Conservation (phyloP, 495 filamentous ascomycete genomes). For the Tuber aestivum region DNA sequence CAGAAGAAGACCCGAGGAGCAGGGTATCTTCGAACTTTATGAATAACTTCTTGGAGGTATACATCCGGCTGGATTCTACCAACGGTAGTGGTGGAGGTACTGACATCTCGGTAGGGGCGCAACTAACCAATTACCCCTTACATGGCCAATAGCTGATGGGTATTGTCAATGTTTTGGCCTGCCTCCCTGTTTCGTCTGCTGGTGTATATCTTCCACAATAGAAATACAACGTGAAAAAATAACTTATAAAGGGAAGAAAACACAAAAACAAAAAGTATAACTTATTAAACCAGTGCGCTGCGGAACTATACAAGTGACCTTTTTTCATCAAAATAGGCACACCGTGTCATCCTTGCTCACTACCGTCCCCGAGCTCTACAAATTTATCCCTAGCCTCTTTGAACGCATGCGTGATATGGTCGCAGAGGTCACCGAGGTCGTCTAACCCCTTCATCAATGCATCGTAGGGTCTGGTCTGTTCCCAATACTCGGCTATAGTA, state of each 20-base stretch:
- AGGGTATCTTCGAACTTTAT: constrained; percentile 82
- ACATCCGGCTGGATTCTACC: constrained; percentile 13
- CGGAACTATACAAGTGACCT: constrained; percentile 16
- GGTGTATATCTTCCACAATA: constrained; percentile 30
- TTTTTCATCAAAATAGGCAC: not conserved
- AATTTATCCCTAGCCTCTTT: constrained; percentile 59
- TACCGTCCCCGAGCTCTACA: constrained; percentile 43
- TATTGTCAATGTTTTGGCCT: constrained; percentile 10
- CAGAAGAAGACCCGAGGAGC: constrained; percentile 75
- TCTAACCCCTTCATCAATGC: constrained; percentile 83
- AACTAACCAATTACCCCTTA: constrained; percentile 35
- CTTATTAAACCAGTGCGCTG: not conserved
- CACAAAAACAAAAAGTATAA: not conserved
- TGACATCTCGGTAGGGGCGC: constrained; percentile 41
- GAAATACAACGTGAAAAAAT: not conserved
- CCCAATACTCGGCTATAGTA: constrained; percentile 42
- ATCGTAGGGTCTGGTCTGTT: constrained; percentile 70
- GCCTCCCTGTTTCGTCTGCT: constrained; percentile 26
- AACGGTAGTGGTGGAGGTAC: constrained; percentile 8
- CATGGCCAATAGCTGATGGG: not conserved
- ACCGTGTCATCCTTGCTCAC: not conserved
- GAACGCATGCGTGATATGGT: constrained; percentile 85
- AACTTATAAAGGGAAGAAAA: not conserved
- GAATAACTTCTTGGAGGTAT: constrained; percentile 82
- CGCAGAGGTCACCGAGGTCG: constrained; percentile 83